These are phyloP conservation scores for Teratosphaeria destructans DNA, from an alignment of 2,329 filamentous ascomycete genomes.

Conservation along the genomic window DNA sequence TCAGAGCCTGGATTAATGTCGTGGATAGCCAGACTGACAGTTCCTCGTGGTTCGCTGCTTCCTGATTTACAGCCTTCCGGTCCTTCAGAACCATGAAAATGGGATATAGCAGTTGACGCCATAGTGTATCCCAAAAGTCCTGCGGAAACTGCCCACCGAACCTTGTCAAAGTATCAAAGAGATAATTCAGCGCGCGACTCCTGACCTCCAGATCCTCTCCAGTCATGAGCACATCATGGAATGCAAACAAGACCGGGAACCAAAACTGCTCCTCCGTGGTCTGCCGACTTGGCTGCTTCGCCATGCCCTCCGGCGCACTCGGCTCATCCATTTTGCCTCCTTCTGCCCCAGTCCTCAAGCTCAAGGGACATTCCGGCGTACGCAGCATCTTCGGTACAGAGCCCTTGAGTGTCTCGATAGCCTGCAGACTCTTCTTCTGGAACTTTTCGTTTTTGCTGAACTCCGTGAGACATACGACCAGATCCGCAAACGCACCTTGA, in stretches of 20 bases:
- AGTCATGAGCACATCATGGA: conserved; percentile 98
- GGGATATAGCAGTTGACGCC: conserved; percentile 91
- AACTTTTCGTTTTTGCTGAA: conserved; percentile 99
- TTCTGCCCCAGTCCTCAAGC: conserved; percentile 44
- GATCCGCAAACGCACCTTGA: conserved; percentile 90
- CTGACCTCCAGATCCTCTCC: conserved; percentile 95
- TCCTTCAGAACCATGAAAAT: conserved; percentile 98
- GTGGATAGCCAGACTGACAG: conserved; percentile 97
- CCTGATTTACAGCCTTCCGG: conserved; percentile 80
- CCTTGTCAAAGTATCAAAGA: conserved; percentile 84
- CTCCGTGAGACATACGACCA: conserved; percentile 92
- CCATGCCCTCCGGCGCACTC: conserved; percentile 36
- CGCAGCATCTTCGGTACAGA: conserved; percentile 91
- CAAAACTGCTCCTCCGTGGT: conserved; percentile 95
- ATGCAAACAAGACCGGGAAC: conserved; percentile 96
- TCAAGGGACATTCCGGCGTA: conserved; percentile 89
- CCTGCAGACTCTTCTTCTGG: conserved; percentile 95
- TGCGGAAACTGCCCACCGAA: conserved; percentile 86
- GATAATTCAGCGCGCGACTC: conserved; percentile 79
- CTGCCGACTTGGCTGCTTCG: conserved; percentile 61
- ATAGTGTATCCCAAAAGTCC: conserved; percentile 97
- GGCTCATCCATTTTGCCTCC: conserved; percentile 29
- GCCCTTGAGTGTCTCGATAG: conserved; percentile 88
- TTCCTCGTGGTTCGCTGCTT: conserved; percentile 91
- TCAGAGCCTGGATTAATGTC: conserved; percentile 95